Evolutionary conservation across 2,329 filamentous ascomycete species (phyloP), one percentile per base, ranked within the genome.

Genomic region (Mycogone perniciosa): DNA sequence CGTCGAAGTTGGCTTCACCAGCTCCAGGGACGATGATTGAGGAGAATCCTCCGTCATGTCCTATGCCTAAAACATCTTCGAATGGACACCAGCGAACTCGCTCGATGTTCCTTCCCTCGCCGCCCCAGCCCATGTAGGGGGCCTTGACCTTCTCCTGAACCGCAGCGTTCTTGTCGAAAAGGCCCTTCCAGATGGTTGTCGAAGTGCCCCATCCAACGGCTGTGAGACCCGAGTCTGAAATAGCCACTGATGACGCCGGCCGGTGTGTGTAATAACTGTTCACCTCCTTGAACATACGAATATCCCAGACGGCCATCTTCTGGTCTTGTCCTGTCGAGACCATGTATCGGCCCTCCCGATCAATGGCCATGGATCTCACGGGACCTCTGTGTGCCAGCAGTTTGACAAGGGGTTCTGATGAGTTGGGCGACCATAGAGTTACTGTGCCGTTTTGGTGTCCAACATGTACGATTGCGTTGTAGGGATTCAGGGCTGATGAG

Each of bases 1-100:
- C 88, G 67, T 99, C 93, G 66, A 88, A 96, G 78, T 97, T 97
- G 65, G 93, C 84, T 69, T 99, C 93, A 55, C 93, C 93, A n/a
- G 92, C 88, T 44, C 93, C 93, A 6, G 93, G 93, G 2, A 97
- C 83, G 59, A 99, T 82, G 64, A 96, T 82, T 50, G 86, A 93
- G 11, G 86, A 88, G 72, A 97, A 97, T 10, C 93, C 93, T 54
- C 84, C 75, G 63, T 88, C 80, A 72, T 97, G 92, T 2, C 85
- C 81, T 27, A 96, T 79, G 10, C 92, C 93, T 2, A 99, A 80
- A 1, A 96, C 75, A 73, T 99, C 93, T 67, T 99, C 93, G 56
- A 88, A 96, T 0, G 93, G 93, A 65, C 93, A 99, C 88, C 92
- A 99, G 54, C 80, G 79, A 2, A 96, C 81, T 38, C 86, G 82